phyloP scores from a whole-genome alignment of 805 yeast genomes.

The Yarrowia bubula region DNA sequence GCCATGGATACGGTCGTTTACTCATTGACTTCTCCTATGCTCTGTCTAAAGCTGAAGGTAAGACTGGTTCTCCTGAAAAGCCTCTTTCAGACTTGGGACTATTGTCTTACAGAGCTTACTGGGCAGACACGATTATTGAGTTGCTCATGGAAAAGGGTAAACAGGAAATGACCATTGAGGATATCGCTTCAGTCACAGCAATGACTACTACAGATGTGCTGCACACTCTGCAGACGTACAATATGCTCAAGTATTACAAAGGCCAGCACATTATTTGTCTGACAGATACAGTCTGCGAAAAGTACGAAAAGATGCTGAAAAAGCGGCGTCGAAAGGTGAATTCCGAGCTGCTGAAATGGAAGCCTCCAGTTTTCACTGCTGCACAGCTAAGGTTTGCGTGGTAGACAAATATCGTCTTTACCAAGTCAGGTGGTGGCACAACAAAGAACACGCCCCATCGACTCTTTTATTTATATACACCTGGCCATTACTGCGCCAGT shows the following conservation, averaged over 20 bases:
- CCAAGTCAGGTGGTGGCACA: neutral
- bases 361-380: slow-evolving; percentile 91
- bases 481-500: neutral
- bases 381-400: slow-evolving; percentile 95
- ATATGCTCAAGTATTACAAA: slow-evolving; percentile 85
- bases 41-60: slow-evolving; percentile 80
- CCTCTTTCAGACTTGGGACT: slow-evolving; percentile 94
- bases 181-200: slow-evolving; percentile 77
- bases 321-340: slow-evolving; percentile 76
- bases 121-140: slow-evolving; percentile 88
- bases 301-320: slow-evolving; percentile 67
- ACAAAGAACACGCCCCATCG: slow-evolving; percentile 5
- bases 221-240: slow-evolving; percentile 88
- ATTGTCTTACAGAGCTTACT: slow-evolving; percentile 87
- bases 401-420: slow-evolving; percentile 44
- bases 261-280: slow-evolving; percentile 91
- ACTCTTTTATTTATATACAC: neutral
- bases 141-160: slow-evolving; percentile 67
- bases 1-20: slow-evolving; percentile 89
- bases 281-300: slow-evolving; percentile 75
- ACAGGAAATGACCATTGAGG: slow-evolving; percentile 75
- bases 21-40: slow-evolving; percentile 92
- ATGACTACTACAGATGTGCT: slow-evolving; percentile 96
- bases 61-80: slow-evolving; percentile 95
- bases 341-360: slow-evolving; percentile 75